These are phyloP conservation scores for Colletotrichum sp. DNA, from an alignment of 2,329 filamentous ascomycete species.

Conservation along the genomic window DNA sequence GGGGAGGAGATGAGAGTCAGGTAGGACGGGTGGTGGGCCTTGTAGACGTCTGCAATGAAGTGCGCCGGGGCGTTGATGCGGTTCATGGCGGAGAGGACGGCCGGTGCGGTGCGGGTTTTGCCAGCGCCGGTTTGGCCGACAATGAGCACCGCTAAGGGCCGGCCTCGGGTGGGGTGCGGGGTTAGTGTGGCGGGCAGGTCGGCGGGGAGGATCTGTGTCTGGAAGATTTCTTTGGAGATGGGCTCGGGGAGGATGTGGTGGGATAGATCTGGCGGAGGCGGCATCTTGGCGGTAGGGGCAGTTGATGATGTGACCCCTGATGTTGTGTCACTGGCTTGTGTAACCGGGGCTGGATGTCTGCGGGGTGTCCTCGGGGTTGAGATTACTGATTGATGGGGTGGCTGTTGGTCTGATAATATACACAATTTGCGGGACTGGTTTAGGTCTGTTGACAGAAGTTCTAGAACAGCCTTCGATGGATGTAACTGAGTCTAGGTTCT, in stretches of 20 bases:
- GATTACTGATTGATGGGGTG: background rate
- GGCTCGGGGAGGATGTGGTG: conserved; percentile 35
- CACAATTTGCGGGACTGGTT: background rate
- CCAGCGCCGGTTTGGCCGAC: conserved; percentile 56
- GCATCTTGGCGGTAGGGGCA: background rate
- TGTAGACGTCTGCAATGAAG: conserved; percentile 55
- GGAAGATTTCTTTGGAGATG: conserved; percentile 36
- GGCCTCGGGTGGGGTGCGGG: background rate
- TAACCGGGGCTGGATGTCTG: background rate
- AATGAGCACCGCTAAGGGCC: conserved; percentile 46
- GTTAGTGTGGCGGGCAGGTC: conserved; percentile 32
- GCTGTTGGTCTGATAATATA: background rate
- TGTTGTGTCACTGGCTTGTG: background rate
- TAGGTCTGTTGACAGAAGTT: background rate
- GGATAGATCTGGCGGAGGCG: conserved; percentile 31
- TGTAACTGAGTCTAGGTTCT: background rate
- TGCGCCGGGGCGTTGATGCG: conserved; percentile 33
- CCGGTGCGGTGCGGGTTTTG: conserved; percentile 49
- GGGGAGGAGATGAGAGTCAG: conserved; percentile 29
- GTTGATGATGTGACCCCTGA: background rate
- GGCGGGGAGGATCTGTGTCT: conserved; percentile 33
- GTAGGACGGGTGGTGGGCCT: conserved; percentile 51
- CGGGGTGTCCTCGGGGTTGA: background rate
- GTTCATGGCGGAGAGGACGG: conserved; percentile 37
- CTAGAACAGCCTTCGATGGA: background rate